Base-by-base conservation (phyloP, 345 rosid genomes). In the Stellera chamaejasme region DNA sequence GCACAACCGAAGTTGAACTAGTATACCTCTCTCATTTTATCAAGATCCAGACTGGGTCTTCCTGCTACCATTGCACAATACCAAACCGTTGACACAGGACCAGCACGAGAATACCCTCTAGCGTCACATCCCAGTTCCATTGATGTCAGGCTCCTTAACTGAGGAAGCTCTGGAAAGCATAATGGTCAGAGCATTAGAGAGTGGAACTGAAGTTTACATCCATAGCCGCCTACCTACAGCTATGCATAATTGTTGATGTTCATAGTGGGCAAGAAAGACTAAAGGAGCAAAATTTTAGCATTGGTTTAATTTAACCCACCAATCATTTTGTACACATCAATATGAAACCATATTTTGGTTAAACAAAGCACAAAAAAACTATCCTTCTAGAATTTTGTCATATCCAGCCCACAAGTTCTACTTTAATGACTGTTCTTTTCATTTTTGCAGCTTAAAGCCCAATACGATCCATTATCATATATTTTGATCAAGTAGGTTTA, bases 91-190 rank as follows among this genome's bases (percentile, higher is more conserved):
- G 69, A 72, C 55, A 85, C 84, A 69, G 45, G 75, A 61, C 96
- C 98, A 69, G 96, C 96, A 70, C 88, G 88, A 68, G 96, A 80
- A 67, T 85, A 72, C 48, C 98, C 95, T 19, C 80, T 74, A 27
- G 98, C 85, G 74, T 92, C 95, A 68, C 98, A 92, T 27, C 98
- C 98, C 59, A 92, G 82, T 68, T 83, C 95, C 78, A 69, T 76
- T 36, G 98, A 88, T 44, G 93, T 77, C 58, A 69, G 75, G 73
- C 92, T 79, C 78, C 96, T 82, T 66, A 92, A 72, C 68, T 85
- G 95, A 47, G 90, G 93, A 74, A 92, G 87, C 66, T 72, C 98
- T 92, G 71, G 15, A 69, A 66, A 65, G 39, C 46, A 60, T 6
- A 62, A 56, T 19, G 46, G 61, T 8, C 28, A 60, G n/a, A 71